Evolutionary conservation across 73 alveolate species (phyloP).

Genomic region (Symbiodinium natans): DNA sequence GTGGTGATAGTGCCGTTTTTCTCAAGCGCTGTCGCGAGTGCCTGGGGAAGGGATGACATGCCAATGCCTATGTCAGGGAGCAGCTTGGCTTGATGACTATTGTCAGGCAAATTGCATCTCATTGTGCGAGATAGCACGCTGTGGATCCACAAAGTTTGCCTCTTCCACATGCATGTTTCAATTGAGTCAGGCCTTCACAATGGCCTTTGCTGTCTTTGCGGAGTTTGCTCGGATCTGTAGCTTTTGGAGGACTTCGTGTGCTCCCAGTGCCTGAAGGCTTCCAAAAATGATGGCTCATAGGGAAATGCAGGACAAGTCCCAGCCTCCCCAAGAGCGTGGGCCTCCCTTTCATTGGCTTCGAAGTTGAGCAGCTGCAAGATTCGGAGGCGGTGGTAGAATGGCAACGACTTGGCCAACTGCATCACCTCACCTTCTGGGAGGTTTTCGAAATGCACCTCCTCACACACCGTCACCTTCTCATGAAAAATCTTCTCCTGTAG

Average conservation of each 20-base stretch:
- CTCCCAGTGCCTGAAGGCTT: too few relatives aligned
- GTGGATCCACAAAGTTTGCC: too few relatives aligned
- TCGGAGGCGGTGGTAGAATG: not conserved
- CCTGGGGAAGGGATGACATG: not conserved
- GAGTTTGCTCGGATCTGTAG: too few relatives aligned
- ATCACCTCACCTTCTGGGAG: not conserved
- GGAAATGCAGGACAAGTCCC: too few relatives aligned
- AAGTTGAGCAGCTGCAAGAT: not conserved
- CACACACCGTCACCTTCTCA: not conserved
- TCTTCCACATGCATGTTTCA: not conserved
- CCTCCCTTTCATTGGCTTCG: not conserved
- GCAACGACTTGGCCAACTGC: not conserved
- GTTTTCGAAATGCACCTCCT: too few relatives aligned
- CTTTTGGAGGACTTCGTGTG: too few relatives aligned
- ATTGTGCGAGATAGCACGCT: too few relatives aligned
- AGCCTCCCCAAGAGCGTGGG: not conserved
- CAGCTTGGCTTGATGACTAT: too few relatives aligned
- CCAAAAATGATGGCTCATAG: not conserved
- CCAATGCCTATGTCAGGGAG: too few relatives aligned
- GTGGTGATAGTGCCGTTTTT: not conserved
- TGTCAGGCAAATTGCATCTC: too few relatives aligned
- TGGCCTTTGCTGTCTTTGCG: not conserved
- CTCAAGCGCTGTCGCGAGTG: not conserved
- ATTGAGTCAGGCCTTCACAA: not conserved
- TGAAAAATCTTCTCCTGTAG: constrained; percentile 10